Evolutionary conservation across 2,329 filamentous ascomycete genomes (phyloP).

Genomic region (Aspergillus ochraceus): DNA sequence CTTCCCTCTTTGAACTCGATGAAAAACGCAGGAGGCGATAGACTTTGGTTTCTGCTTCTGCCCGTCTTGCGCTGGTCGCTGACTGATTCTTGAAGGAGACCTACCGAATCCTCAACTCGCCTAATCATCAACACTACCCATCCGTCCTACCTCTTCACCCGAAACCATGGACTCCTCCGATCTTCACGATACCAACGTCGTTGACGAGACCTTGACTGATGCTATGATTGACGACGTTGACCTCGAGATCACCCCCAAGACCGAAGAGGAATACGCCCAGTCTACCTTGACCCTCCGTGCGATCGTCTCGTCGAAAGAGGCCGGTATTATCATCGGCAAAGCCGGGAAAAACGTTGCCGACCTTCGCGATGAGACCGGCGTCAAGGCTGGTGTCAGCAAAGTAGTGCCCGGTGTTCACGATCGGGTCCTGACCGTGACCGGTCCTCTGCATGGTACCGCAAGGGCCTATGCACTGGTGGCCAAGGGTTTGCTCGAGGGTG

Average conservation of each 20-base stretch:
- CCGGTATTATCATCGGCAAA: conserved; percentile 98
- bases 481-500: conserved; percentile 86
- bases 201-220: conserved; percentile 63
- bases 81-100: neutral
- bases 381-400: conserved; percentile 98
- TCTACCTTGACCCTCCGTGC: conserved; percentile 91
- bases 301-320: conserved; percentile 98
- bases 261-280: conserved; percentile 94
- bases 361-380: conserved; percentile 93
- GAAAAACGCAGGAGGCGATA: neutral
- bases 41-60: neutral
- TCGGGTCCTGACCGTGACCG: conserved; percentile 92
- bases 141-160: conserved; percentile 6
- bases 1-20: neutral
- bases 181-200: conserved; percentile 54
- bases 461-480: conserved; percentile 93
- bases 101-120: neutral
- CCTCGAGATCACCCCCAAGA: conserved; percentile 79
- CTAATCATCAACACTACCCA: neutral
- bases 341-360: conserved; percentile 98
- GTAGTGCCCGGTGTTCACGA: conserved; percentile 97
- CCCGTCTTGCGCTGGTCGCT: neutral
- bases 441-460: conserved; percentile 81
- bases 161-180: conserved; percentile 63
- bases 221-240: conserved; percentile 65